A percentile compares a stretch with the other conserved stretches of the same genome.
These are phyloP conservation scores for Aspergillus funiculosus DNA, from an alignment of 495 filamentous ascomycete genomes.

Conservation along the genomic window DNA sequence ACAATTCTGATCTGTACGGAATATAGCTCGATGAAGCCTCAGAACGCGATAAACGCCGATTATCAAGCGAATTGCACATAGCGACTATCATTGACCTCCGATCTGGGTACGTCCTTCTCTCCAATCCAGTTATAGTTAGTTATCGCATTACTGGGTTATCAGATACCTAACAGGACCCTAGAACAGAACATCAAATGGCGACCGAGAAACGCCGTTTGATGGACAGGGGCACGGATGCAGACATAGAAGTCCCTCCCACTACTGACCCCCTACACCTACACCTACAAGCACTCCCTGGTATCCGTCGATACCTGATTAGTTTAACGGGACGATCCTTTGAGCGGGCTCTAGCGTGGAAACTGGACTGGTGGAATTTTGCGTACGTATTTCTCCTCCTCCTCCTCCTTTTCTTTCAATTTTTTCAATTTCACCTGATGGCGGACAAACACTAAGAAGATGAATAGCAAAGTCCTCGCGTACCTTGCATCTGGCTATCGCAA, in stretches of 20 bases:
- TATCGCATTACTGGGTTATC: no score
- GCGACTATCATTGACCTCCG: constrained; percentile 71
- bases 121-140: neutral
- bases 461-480: constrained; percentile 53
- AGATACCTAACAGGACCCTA: constrained; percentile 21
- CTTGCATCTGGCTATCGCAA: constrained; percentile 60
- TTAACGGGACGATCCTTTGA: constrained; percentile 71
- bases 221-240: no score
- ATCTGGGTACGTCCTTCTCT: constrained; percentile 50
- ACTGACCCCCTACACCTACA: no score
- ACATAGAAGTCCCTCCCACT: no score
- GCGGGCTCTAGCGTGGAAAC: constrained; percentile 55
- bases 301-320: constrained; percentile 57
- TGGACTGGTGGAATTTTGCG: constrained; percentile 64
- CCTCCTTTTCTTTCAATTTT: constrained; percentile 3
- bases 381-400: constrained; percentile 38
- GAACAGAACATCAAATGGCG: constrained; percentile 68
- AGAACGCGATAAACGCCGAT: constrained; percentile 50
- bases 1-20: neutral
- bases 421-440: neutral
- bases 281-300: constrained; percentile 44
- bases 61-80: constrained; percentile 59
- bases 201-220: no score
- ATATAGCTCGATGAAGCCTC: constrained; percentile 61
- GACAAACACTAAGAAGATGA: neutral